Conservation (phyloP, 2,329 filamentous ascomycete species). For the Thermoascus crustaceus region DNA sequence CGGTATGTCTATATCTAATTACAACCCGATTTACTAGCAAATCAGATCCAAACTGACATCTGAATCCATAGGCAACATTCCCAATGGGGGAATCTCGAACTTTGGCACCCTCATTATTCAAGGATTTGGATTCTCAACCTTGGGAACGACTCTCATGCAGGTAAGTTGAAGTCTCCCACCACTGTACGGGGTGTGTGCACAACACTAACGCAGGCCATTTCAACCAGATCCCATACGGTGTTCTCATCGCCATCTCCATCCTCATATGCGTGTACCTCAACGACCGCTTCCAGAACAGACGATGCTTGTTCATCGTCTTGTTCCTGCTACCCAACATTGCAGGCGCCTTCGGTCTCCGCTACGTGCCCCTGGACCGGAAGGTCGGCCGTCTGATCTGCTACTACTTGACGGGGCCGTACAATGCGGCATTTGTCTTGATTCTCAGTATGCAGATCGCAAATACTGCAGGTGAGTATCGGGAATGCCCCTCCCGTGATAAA, state of each 20-base stretch:
- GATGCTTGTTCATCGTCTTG: constrained; percentile 46
- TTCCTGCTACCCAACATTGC: constrained; percentile 54
- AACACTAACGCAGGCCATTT: constrained; percentile 1
- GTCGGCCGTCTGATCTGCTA: constrained; percentile 52
- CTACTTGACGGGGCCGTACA: constrained; percentile 48
- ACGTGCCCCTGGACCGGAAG: constrained; percentile 43
- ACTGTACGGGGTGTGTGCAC: background rate
- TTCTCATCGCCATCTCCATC: constrained; percentile 44
- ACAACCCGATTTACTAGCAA: too few species aligned
- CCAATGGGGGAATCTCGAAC: constrained; percentile 52
- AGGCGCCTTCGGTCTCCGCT: constrained; percentile 51
- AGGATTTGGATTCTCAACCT: constrained; percentile 48
- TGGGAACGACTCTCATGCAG: constrained; percentile 48
- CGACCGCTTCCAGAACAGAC: constrained; percentile 39
- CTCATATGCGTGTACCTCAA: constrained; percentile 42
- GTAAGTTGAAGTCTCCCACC: constrained; percentile 12
- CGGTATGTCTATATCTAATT: constrained; percentile 15
- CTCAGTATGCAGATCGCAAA: constrained; percentile 38
- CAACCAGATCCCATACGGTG: constrained; percentile 39
- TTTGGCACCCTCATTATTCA: constrained; percentile 54
- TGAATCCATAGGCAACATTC: constrained; percentile 39
- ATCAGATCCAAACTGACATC: too few species aligned
- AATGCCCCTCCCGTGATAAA: too few species aligned
- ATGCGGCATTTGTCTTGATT: constrained; percentile 46
- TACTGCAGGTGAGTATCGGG: constrained; percentile 33